These are phyloP conservation scores for Candida ulmi DNA, from an alignment of 805 yeast species.

Conservation along the genomic window DNA sequence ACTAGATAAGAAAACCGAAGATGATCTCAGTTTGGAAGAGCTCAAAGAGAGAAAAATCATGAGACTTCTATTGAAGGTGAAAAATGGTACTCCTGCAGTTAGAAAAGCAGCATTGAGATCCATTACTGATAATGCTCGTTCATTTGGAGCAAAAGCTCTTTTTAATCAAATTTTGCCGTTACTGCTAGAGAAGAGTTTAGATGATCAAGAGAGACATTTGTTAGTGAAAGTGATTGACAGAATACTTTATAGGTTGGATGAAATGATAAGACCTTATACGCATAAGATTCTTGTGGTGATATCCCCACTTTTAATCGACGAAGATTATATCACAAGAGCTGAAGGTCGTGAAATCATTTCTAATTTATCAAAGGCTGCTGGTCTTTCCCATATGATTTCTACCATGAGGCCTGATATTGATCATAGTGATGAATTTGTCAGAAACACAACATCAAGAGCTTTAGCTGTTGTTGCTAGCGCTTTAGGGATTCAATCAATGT, in stretches of 20 bases:
- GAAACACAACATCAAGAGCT: conserved; percentile 71
- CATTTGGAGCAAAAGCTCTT: conserved; percentile 63
- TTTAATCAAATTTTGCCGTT: conserved; percentile 74
- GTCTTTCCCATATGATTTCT: conserved; percentile 73
- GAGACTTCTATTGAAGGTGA: conserved; percentile 60
- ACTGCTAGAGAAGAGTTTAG: conserved; percentile 62
- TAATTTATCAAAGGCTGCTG: conserved; percentile 73
- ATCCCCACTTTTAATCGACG: conserved; percentile 76
- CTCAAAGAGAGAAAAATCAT: conserved; percentile 54
- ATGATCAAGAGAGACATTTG: conserved; percentile 78
- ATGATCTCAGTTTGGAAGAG: conserved; percentile 43
- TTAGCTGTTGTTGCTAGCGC: conserved; percentile 82
- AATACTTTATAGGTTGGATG: conserved; percentile 60
- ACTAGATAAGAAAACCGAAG: conserved; percentile 28
- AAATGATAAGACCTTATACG: conserved; percentile 63
- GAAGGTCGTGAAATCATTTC: conserved; percentile 80
- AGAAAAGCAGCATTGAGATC: conserved; percentile 68
- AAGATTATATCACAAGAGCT: conserved; percentile 63
- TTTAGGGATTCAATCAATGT: conserved; percentile 59
- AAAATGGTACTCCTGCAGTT: conserved; percentile 67
- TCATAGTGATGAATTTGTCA: conserved; percentile 71
- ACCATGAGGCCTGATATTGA: conserved; percentile 79
- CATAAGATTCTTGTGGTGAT: conserved; percentile 67
- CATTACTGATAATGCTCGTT: conserved; percentile 55
- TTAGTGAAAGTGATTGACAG: conserved; percentile 73